These are phyloP conservation scores for Aeschynomene evenia DNA, from an alignment of 306 rosid species.

Conservation along the genomic window DNA sequence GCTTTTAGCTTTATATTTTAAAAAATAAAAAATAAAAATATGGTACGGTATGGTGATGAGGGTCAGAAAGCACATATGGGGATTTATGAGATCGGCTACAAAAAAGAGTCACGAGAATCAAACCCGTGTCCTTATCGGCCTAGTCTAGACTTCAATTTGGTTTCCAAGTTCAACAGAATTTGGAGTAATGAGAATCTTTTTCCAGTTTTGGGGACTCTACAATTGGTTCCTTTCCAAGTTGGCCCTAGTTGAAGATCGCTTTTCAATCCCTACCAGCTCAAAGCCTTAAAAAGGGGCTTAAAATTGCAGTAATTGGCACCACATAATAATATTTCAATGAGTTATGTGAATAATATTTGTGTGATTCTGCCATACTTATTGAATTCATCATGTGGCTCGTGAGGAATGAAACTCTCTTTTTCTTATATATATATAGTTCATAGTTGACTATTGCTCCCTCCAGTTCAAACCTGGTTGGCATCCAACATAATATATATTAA, in stretches of 20 bases:
- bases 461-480: constrained; percentile 33
- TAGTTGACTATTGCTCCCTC: constrained; percentile 12
- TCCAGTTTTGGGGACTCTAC: background rate
- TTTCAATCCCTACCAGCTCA: background rate
- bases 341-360: background rate
- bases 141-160: background rate
- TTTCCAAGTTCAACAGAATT: background rate
- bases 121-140: no score
- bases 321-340: constrained; percentile 23
- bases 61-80: no score
- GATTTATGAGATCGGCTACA: no score
- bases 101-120: no score
- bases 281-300: background rate
- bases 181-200: constrained; percentile 10
- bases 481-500: background rate
- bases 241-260: constrained; percentile 18
- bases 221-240: constrained; percentile 10
- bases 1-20: no score
- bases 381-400: background rate
- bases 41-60: no score
- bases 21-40: no score
- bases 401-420: constrained; percentile 14
- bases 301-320: constrained; percentile 15
- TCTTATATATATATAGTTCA: no score
- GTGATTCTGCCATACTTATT: background rate